Evolutionary conservation across 2,329 filamentous ascomycete genomes (phyloP).

Genomic region (Epichloe aotearoae): DNA sequence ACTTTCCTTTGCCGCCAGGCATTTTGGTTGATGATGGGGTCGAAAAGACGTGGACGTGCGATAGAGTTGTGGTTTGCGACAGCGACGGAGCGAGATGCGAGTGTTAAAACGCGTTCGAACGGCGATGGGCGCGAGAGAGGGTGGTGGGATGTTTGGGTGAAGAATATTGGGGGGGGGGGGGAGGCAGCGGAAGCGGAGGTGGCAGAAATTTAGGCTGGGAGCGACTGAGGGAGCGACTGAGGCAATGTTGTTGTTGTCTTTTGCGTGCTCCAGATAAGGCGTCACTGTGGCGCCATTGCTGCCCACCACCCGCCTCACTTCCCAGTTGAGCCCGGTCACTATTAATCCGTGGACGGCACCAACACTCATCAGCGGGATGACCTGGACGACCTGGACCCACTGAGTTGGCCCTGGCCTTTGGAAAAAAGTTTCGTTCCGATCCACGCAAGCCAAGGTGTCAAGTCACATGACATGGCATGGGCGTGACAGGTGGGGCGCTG

Average conservation of each 20-base stretch:
- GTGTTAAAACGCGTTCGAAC: constrained; percentile 2
- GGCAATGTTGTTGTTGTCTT: constrained; percentile 4
- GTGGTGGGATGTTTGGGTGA: constrained; percentile 4
- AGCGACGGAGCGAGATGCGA: background rate
- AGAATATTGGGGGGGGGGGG: no score
- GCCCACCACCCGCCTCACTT: no score
- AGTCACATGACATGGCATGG: constrained; percentile 1
- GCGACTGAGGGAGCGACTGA: no score
- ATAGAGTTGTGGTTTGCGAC: background rate
- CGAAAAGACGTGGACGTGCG: background rate
- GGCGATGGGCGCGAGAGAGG: background rate
- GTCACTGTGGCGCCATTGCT: background rate
- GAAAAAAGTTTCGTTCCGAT: background rate
- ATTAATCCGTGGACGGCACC: no score
- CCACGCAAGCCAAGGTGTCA: background rate
- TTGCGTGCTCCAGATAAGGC: background rate
- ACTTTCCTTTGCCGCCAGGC: constrained; percentile 90
- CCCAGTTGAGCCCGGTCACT: no score
- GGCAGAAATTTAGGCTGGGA: constrained; percentile 11
- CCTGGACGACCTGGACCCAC: background rate
- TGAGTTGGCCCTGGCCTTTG: background rate
- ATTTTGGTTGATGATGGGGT: constrained; percentile 20
- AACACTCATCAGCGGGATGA: no score
- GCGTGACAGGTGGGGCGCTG: background rate
- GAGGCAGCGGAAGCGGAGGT: constrained; percentile 1